phyloP scores from a whole-genome alignment of 495 filamentous ascomycete genomes.

The Saxophila tyrrhenica region DNA sequence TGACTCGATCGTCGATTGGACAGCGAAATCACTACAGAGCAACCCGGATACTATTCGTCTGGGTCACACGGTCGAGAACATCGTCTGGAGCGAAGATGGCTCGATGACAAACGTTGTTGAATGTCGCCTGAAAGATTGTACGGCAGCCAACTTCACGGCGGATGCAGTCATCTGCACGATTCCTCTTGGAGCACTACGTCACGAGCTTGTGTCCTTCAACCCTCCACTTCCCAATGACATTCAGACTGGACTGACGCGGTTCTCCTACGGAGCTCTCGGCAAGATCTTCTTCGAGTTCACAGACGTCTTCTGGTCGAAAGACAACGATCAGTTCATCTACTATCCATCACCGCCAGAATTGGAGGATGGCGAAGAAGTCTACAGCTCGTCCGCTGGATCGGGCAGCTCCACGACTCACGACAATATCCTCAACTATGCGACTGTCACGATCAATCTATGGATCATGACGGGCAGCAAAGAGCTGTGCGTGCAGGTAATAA shows the following conservation, averaged over 20 bases:
- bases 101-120: neutral
- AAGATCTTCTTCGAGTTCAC: conserved; percentile 4
- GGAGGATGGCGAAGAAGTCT: neutral
- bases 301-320: conserved; percentile 6
- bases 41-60: neutral
- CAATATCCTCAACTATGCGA: conserved; percentile 5
- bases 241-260: neutral
- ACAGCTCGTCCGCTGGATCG: neutral
- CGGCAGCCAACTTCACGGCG: neutral
- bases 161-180: conserved; percentile 3
- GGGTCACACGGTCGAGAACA: neutral
- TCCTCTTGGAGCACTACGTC: neutral
- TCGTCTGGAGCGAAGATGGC: conserved; percentile 1
- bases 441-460: conserved; percentile 6
- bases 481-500: conserved; percentile 4
- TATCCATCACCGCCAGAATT: conserved; percentile 1
- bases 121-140: neutral
- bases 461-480: conserved; percentile 3
- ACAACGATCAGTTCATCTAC: conserved; percentile 4
- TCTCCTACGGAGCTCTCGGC: conserved; percentile 1
- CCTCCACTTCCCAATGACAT: neutral
- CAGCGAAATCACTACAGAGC: neutral
- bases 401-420: neutral
- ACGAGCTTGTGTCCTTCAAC: neutral
- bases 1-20: conserved; percentile 3